These are phyloP conservation scores for Epichloe hybrida DNA, from an alignment of 2,329 filamentous ascomycete genomes.

Conservation along the genomic window DNA sequence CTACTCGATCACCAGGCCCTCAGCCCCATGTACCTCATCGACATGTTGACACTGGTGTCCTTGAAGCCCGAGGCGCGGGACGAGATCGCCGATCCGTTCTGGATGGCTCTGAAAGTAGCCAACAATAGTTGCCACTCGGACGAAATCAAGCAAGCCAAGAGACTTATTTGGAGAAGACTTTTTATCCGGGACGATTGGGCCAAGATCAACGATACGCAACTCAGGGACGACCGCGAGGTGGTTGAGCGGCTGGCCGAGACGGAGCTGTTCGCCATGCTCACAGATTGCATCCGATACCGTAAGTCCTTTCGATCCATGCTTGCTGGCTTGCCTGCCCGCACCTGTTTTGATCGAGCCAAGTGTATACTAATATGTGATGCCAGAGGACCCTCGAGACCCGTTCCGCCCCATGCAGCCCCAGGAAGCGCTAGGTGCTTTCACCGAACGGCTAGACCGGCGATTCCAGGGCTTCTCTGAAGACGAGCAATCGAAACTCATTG, in stretches of 20 bases:
- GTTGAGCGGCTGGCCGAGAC: slow-evolving; percentile 50
- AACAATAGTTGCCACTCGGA: slow-evolving; percentile 40
- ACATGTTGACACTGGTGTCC: slow-evolving; percentile 63
- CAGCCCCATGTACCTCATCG: slow-evolving; percentile 50
- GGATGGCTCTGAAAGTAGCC: slow-evolving; percentile 52
- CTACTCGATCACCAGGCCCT: slow-evolving; percentile 62
- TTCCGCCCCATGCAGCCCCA: slow-evolving; percentile 36
- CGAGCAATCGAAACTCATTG: slow-evolving; percentile 51
- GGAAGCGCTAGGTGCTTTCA: slow-evolving; percentile 45
- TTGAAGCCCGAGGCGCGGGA: slow-evolving; percentile 34
- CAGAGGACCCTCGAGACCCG: slow-evolving; percentile 29
- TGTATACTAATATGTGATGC: slow-evolving; percentile 15
- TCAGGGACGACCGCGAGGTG: slow-evolving; percentile 58
- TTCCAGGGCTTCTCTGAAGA: slow-evolving; percentile 47
- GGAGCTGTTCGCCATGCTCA: slow-evolving; percentile 53
- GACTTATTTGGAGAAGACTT: slow-evolving; percentile 74
- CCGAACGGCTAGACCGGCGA: slow-evolving; percentile 46
- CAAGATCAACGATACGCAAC: slow-evolving; percentile 60
- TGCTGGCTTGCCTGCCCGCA: background rate
- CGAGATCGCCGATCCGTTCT: slow-evolving; percentile 56
- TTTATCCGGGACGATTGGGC: slow-evolving; percentile 78
- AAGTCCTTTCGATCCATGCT: slow-evolving; percentile 21
- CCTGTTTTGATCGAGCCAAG: background rate
- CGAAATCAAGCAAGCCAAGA: slow-evolving; percentile 43
- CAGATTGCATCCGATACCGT: slow-evolving; percentile 51